Base-by-base conservation (phyloP, 306 rosid species). In the Abrus precatorius region DNA sequence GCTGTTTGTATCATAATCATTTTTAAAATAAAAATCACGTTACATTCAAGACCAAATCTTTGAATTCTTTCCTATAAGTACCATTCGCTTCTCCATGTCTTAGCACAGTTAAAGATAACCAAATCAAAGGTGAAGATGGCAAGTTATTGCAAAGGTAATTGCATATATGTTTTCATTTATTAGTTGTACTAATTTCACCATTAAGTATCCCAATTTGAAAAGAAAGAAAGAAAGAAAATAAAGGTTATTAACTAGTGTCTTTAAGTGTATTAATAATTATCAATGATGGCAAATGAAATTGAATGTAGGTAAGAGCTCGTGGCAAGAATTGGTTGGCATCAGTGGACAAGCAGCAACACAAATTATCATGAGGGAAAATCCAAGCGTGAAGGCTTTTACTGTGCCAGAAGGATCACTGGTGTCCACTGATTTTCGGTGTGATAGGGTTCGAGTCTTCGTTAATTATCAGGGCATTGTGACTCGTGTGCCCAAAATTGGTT, bases 401-500 rank as follows among this genome's bases (percentile, higher is more conserved):
- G 47, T 89, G 38, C 56, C 50, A 7, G 81, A 86, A 77, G 93
- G 89, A 4, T 49, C 91, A 3, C 0, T n/a, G 6, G 80, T 88
- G 14, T 85, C 87, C 9, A 0, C 3, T 3, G 92, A 89, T 66
- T 85, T 85, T 28, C 72, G 89, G 13, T 81, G 86, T 28, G 89
- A 86, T 69, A 80, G 97, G 69, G 93, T 89, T 68, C 82, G 92
- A 0, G 79, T 91, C 43, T 90, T 88, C 78, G 86, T 88, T 27
- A 48, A 85, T 66, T 36, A 64, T 20, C 40, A 66, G 3, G 57
- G 69, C 10, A 13, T 67, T 63, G 87, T 91, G 8, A 60, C 80
- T 13, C 74, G 56, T 5, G 87, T 84, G n/a, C 94, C 94, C 5
- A 30, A 0, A 27, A 88, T 86, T 80, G 91, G 89, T 61, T 85